These are phyloP conservation scores for Phyllosticta citrichinensis DNA, from an alignment of 2,329 filamentous ascomycete species.

Conservation along the genomic window DNA sequence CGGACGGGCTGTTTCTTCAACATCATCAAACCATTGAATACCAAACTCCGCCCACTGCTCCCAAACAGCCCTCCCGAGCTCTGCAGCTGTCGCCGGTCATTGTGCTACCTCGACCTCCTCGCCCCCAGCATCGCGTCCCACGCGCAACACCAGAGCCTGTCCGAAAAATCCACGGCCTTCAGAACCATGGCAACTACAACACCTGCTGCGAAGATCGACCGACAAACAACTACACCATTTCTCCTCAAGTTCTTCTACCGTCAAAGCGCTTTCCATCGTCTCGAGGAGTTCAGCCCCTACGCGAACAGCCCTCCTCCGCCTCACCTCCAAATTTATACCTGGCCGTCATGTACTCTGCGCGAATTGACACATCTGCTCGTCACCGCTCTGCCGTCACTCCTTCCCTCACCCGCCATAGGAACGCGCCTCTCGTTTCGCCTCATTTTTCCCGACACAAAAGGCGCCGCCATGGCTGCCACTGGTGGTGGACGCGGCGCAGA, in stretches of 20 bases:
- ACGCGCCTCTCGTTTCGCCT: constrained; percentile 82
- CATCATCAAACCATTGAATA: background rate
- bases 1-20: background rate
- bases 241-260: constrained; percentile 79
- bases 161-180: background rate
- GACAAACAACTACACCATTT: constrained; percentile 67
- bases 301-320: constrained; percentile 49
- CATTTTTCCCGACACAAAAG: constrained; percentile 65
- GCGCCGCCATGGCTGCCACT: constrained; percentile 23
- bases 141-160: background rate
- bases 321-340: constrained; percentile 75
- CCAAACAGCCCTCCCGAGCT: background rate
- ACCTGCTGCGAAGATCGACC: constrained; percentile 44
- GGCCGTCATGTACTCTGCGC: constrained; percentile 67
- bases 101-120: background rate
- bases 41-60: background rate
- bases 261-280: constrained; percentile 59
- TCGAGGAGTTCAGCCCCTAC: constrained; percentile 54
- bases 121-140: background rate
- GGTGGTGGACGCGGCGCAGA: constrained; percentile 20
- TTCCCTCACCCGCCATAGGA: constrained; percentile 66
- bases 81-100: background rate
- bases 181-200: background rate
- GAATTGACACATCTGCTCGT: constrained; percentile 73
- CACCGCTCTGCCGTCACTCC: constrained; percentile 54